Conservation (phyloP, 2,329 filamentous ascomycete genomes). For the Neurospora crassa region DNA sequence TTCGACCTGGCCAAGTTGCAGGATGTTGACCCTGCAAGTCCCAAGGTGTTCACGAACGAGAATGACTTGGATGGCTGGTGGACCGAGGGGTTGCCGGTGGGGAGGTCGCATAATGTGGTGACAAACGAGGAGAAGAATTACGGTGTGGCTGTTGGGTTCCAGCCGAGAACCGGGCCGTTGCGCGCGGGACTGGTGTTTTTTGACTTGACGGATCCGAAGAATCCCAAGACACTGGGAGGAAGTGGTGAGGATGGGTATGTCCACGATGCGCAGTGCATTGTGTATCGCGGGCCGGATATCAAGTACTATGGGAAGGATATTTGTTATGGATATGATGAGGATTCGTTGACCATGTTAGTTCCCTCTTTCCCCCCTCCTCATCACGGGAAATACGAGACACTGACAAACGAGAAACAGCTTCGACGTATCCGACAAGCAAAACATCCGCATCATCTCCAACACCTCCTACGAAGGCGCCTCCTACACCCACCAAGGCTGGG, state of each 20-base stretch:
- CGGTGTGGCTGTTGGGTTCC: conserved; percentile 34
- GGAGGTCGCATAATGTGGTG: conserved; percentile 42
- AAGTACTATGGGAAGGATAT: conserved; percentile 36
- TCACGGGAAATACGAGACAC: too few relatives aligned
- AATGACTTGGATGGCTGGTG: conserved; percentile 27
- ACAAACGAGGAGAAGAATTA: conserved; percentile 38
- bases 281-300: conserved; percentile 38
- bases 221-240: conserved; percentile 43
- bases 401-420: conserved; percentile 21
- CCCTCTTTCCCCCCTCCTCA: too few relatives aligned
- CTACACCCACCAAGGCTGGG: conserved; percentile 48
- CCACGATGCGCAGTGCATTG: conserved; percentile 49
- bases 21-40: conserved; percentile 30
- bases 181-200: conserved; percentile 44
- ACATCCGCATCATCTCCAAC: conserved; percentile 37
- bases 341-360: conserved; percentile 33
- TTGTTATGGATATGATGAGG: conserved; percentile 44
- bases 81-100: conserved; percentile 21
- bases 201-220: conserved; percentile 42
- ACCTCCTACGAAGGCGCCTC: conserved; percentile 46
- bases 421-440: conserved; percentile 40
- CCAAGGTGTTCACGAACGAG: conserved; percentile 23
- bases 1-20: conserved; percentile 50
- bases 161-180: conserved; percentile 27
- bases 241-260: conserved; percentile 46